Percentiles rank a stretch among this genome's conserved stretches.
These are phyloP conservation scores for Goffeauzyma gilvescens DNA, from an alignment of 768 basidiomycete species.

Conservation along the genomic window DNA sequence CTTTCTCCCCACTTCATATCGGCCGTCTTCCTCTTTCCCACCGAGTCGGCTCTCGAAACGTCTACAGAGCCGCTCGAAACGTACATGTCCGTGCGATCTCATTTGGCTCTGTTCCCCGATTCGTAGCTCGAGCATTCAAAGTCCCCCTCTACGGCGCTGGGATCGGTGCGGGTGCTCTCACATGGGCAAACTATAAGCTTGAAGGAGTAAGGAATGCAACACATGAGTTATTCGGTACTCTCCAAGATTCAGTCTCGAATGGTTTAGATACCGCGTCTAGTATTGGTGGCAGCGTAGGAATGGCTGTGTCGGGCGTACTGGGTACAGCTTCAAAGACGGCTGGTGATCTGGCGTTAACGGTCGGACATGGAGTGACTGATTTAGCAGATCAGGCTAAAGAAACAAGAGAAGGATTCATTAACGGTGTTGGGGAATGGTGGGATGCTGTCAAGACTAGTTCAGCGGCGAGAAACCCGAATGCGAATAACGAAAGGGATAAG, in stretches of 20 bases:
- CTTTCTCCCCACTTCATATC: background rate
- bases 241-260: no score
- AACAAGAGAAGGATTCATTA: slow-evolving; percentile 15
- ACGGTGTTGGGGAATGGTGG: slow-evolving; percentile 29
- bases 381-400: slow-evolving; percentile 16
- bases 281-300: no score
- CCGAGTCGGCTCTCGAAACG: slow-evolving; percentile 7
- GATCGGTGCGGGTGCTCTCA: slow-evolving; percentile 72
- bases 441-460: slow-evolving; percentile 18
- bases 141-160: slow-evolving; percentile 76
- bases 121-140: slow-evolving; percentile 67
- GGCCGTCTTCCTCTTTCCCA: background rate
- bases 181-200: slow-evolving; percentile 91
- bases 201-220: slow-evolving; percentile 54
- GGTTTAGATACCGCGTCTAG: no score
- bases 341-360: slow-evolving; percentile 38
- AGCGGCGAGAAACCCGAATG: slow-evolving; percentile 4
- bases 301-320: no score
- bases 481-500: slow-evolving; percentile 27
- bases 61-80: slow-evolving; percentile 1
- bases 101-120: slow-evolving; percentile 72
- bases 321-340: slow-evolving; percentile 37
- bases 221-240: background rate
- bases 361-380: slow-evolving; percentile 8
- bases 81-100: slow-evolving; percentile 35